These are phyloP conservation scores for Rhododendron henanense DNA, from an alignment of 148 eudicot genomes.

Conservation along the genomic window DNA sequence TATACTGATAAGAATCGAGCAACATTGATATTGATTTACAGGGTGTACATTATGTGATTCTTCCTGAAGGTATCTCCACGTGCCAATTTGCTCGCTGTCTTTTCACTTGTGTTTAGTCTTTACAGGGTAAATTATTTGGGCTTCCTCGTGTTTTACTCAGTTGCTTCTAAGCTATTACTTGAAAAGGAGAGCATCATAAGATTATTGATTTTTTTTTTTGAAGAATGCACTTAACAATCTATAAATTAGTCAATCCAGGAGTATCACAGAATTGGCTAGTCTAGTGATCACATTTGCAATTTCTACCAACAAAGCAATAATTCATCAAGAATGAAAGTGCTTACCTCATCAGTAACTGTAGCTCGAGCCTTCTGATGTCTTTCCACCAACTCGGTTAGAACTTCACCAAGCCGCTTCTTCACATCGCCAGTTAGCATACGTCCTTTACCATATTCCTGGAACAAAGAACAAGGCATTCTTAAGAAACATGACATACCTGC, in stretches of 20 bases:
- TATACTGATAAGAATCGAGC: background rate
- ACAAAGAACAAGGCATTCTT: background rate
- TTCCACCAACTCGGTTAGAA: slow-evolving; percentile 79
- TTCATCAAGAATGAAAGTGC: background rate
- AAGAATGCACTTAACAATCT: background rate
- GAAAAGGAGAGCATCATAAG: background rate
- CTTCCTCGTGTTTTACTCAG: background rate
- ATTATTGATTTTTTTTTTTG: background rate
- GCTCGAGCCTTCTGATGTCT: slow-evolving; percentile 86
- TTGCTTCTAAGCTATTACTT: background rate
- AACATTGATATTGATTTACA: background rate
- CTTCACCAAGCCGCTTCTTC: slow-evolving; percentile 71
- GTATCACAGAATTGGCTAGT: background rate
- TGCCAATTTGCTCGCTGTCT: background rate
- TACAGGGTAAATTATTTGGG: background rate
- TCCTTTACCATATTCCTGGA: slow-evolving; percentile 87
- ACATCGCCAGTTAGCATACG: slow-evolving; percentile 93
- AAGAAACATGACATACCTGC: background rate
- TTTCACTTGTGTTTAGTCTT: background rate
- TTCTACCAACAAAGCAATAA: background rate
- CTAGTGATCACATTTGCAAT: background rate
- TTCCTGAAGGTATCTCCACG: background rate
- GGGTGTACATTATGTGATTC: background rate
- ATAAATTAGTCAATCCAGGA: background rate
- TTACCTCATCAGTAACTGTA: slow-evolving; percentile 91